Conservation (phyloP, 2,329 filamentous ascomycete species). For the Scopulariopsis brevicaulis region DNA sequence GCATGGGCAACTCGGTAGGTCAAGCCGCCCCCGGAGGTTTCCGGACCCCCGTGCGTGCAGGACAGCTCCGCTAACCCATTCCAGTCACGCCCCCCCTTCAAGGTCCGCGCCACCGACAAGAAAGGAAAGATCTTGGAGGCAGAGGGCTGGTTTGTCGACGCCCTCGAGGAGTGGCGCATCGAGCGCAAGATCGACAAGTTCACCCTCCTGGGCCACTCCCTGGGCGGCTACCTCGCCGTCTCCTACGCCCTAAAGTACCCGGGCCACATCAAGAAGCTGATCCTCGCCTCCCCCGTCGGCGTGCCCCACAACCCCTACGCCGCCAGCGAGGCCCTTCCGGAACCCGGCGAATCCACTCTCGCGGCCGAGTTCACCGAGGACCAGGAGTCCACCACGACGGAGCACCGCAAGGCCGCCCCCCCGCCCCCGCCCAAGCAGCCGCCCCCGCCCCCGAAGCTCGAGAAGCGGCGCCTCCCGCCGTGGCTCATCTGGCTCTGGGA, state of each 20-base stretch:
- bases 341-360: conserved; percentile 61
- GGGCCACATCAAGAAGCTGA: conserved; percentile 87
- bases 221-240: conserved; percentile 90
- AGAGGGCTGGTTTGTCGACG: conserved; percentile 92
- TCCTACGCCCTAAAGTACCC: conserved; percentile 96
- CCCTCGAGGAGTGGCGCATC: conserved; percentile 89
- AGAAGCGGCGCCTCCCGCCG: conserved; percentile 54
- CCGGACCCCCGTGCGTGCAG: background rate
- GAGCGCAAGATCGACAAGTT: conserved; percentile 85
- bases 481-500: conserved; percentile 96
- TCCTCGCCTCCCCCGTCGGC: conserved; percentile 87
- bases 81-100: conserved; percentile 64
- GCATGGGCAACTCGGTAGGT: conserved; percentile 70
- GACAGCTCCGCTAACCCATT: background rate
- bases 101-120: conserved; percentile 69
- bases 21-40: background rate
- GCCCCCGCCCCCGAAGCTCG: conserved; percentile 18
- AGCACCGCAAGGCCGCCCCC: conserved; percentile 10
- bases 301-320: conserved; percentile 92
- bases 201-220: conserved; percentile 82
- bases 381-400: conserved; percentile 39
- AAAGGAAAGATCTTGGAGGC: conserved; percentile 76
- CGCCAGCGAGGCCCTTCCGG: conserved; percentile 67
- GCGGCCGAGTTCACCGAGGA: conserved; percentile 72
- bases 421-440: conserved; percentile 17